A percentile compares a stretch with the other conserved stretches of the same genome.
These are phyloP conservation scores for thale cress (Arabidopsis thaliana) DNA, from an alignment of 345 rosid species.

Conservation along the genomic window TAIR10.1 NC_003071.7:19127001-19127500, in stretches of 20 bases:
- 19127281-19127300: conserved; percentile 61
- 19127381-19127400: conserved; percentile 82
- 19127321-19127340: not conserved
- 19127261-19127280: conserved; percentile 77
- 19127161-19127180: conserved; percentile 72
- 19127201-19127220: conserved; percentile 78
- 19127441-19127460: conserved; percentile 74
- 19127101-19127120: conserved; percentile 8
- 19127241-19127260: conserved; percentile 69
- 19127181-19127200: conserved; percentile 67
- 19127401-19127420: conserved; percentile 91
- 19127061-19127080: not conserved
- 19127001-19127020: not conserved
- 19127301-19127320: not conserved
- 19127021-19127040: not conserved
- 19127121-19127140: conserved; percentile 57
- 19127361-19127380: conserved; percentile 57
- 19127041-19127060: not conserved
- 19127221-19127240: conserved; percentile 75
- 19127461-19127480: conserved; percentile 73
- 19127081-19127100: conserved; percentile 15
- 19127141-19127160: conserved; percentile 59
- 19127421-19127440: conserved; percentile 91
- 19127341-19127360: not conserved
- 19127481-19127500: conserved; percentile 76